phyloP scores from a whole-genome alignment of 2,329 filamentous ascomycete genomes.

The Aspergillus bombycis region DNA sequence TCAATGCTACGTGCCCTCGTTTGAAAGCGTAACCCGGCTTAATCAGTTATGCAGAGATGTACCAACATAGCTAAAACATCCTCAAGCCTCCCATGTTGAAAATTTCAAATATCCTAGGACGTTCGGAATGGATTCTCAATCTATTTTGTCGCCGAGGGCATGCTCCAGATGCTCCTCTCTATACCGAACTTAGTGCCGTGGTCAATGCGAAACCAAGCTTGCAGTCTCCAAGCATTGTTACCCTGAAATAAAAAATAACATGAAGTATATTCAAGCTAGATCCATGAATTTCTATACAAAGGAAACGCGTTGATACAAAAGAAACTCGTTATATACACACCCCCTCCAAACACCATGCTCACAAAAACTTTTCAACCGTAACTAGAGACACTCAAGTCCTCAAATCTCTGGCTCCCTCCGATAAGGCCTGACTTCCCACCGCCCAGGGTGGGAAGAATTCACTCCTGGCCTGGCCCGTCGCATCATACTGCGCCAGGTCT shows the following conservation, averaged over 20 bases:
- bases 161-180: too few species aligned
- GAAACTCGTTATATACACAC: background rate
- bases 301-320: background rate
- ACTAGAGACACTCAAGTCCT: background rate
- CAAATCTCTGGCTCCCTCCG: background rate
- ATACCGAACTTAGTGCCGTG: too few species aligned
- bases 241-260: background rate
- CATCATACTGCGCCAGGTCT: background rate
- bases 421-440: background rate
- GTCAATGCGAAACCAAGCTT: too few species aligned
- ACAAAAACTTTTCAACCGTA: background rate
- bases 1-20: background rate
- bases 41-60: too few species aligned
- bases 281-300: background rate
- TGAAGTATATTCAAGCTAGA: background rate
- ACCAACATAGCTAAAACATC: too few species aligned
- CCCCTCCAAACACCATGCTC: background rate
- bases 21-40: too few species aligned
- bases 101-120: too few species aligned
- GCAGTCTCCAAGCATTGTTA: background rate
- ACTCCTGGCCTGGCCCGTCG: background rate
- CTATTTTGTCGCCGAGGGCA: too few species aligned
- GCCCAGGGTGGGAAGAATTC: conserved; percentile 3
- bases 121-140: too few species aligned
- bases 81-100: too few species aligned